Evolutionary conservation across 176 grass and related monocot species (phyloP), one percentile per base, ranked within the genome.

Genomic region (Hordeum marinum): DNA sequence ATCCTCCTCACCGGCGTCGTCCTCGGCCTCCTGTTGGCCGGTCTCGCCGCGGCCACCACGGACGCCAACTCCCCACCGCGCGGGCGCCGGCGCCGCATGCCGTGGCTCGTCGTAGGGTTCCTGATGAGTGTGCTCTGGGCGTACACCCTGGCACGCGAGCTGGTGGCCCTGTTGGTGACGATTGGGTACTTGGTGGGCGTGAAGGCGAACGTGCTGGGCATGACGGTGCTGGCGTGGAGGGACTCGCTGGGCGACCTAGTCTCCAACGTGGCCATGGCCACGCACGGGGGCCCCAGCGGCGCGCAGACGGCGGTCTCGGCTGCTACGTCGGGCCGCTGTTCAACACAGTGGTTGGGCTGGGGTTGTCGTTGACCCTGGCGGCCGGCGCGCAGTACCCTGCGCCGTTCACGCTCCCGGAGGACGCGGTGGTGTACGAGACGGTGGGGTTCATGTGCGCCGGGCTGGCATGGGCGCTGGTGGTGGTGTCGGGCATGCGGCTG

Each of bases 71-170:
- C 68, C 2, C 92, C 92, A 0, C 95, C 92, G 0, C 88, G 48
- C 6, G 68, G 89, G 0, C 85, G 69, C 2, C 58, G 75, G 34
- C 75, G 73, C 0, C 73, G 87, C 7, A 60, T 97, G 39, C 95
- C 92, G 9, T 97, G 92, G 95, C 73, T 97, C 0, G 85, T 87
- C 0, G 95, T 88, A 0, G 95, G 95, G 63, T 97, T 97, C 68
- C 20, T 90, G 14, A 97, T 97, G 95, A 97, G 95, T 68, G 90
- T 97, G 35, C 82, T 92, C 3, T 97, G 95, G 95, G 93, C 95
- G 0, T 97, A 94, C 82, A 89, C 92, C 2, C 85, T 92, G 18
- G 95, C 95, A 7, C 89, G 92, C 13, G 95, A 97, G 91, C 77
- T 97, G 25, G 92, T 97, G 4, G 92, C 89, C 3, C 75, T 97